phyloP scores from a whole-genome alignment of 2,329 filamentous ascomycete genomes.

The Xylaria sp. region DNA sequence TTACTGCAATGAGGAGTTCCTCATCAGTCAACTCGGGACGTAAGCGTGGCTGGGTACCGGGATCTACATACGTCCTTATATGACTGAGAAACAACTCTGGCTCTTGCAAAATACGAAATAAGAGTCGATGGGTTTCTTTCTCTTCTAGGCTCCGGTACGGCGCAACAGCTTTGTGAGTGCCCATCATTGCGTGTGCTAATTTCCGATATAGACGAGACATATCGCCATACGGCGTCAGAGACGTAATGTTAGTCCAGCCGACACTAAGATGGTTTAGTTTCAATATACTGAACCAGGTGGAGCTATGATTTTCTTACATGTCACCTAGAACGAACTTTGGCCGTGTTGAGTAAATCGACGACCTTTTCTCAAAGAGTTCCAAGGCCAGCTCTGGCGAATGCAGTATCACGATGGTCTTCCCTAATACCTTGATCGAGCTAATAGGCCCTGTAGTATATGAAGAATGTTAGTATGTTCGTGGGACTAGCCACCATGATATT shows the following conservation, averaged over 20 bases:
- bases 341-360: constrained; percentile 50
- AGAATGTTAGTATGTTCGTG: constrained; percentile 1
- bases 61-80: constrained; percentile 30
- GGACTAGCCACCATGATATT: neutral
- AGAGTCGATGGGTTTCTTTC: constrained; percentile 35
- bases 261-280: constrained; percentile 13
- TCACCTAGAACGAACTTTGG: constrained; percentile 47
- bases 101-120: constrained; percentile 34
- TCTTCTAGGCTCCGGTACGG: constrained; percentile 32
- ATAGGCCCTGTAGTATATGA: constrained; percentile 45
- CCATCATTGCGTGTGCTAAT: constrained; percentile 46
- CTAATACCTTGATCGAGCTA: constrained; percentile 56
- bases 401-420: constrained; percentile 55
- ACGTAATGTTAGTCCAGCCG: constrained; percentile 43
- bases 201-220: constrained; percentile 45
- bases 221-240: constrained; percentile 43
- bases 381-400: constrained; percentile 52
- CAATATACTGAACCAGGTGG: neutral
- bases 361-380: constrained; percentile 53
- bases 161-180: constrained; percentile 43
- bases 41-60: neutral
- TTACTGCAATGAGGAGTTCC: constrained; percentile 33
- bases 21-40: constrained; percentile 16
- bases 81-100: constrained; percentile 30
- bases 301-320: constrained; percentile 28